phyloP scores from a whole-genome alignment of 495 filamentous ascomycete species.

The Platismatia glauca region DNA sequence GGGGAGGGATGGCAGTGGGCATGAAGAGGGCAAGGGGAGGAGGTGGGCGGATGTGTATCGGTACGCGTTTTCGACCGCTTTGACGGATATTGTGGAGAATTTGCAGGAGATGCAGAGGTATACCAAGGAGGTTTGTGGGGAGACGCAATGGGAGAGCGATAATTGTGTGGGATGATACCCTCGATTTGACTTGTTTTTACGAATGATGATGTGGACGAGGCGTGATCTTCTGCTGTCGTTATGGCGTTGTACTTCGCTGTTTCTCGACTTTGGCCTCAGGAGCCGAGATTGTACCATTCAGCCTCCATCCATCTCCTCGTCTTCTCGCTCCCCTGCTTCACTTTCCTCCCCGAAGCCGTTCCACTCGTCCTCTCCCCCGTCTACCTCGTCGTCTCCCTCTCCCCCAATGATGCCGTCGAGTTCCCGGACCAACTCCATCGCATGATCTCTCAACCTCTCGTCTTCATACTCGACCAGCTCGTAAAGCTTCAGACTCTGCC shows the following conservation, averaged over 20 bases:
- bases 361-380: slow-evolving; percentile 25
- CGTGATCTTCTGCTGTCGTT: too few relatives aligned
- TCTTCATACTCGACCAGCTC: slow-evolving; percentile 43
- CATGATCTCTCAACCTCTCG: slow-evolving; percentile 43
- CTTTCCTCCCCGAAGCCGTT: slow-evolving; percentile 27
- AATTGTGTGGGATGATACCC: background rate
- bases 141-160: slow-evolving; percentile 32
- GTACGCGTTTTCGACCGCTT: slow-evolving; percentile 42
- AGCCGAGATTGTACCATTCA: background rate
- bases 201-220: too few relatives aligned
- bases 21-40: slow-evolving; percentile 20
- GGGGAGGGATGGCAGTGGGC: slow-evolving; percentile 17
- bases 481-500: slow-evolving; percentile 42
- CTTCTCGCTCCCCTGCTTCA: slow-evolving; percentile 25
- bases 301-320: slow-evolving; percentile 28
- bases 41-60: slow-evolving; percentile 43
- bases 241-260: too few relatives aligned
- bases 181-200: background rate
- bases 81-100: slow-evolving; percentile 49
- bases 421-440: slow-evolving; percentile 48
- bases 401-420: slow-evolving; percentile 45
- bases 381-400: slow-evolving; percentile 29
- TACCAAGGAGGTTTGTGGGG: slow-evolving; percentile 46
- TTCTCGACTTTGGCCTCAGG: too few relatives aligned
- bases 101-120: slow-evolving; percentile 43